Evolutionary conservation across 148 eudicot species (phyloP).

Genomic region (Chenopodium quinoa): DNA sequence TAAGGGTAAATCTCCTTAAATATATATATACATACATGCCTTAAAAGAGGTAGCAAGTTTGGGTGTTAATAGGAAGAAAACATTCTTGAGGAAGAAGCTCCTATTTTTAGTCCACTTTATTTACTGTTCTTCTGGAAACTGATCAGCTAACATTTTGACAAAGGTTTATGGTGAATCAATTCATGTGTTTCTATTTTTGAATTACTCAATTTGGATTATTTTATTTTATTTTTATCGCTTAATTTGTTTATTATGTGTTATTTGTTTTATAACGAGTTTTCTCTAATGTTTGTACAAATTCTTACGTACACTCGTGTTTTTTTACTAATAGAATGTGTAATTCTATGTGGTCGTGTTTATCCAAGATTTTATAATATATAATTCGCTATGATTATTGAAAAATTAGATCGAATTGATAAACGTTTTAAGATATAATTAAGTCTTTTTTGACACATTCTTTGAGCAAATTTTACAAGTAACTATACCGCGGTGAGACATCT

Average conservation of each 20-base stretch:
- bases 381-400: no score
- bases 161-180: not conserved
- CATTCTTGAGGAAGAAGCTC: constrained; percentile 25
- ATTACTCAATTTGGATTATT: constrained; percentile 1
- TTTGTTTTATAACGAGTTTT: not conserved
- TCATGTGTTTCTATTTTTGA: not conserved
- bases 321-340: no score
- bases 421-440: no score
- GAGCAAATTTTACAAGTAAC: not conserved
- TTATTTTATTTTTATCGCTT: not conserved
- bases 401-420: no score
- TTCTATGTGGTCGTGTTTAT: no score
- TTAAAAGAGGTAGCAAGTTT: constrained; percentile 14
- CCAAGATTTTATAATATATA: no score
- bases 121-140: constrained; percentile 11
- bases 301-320: no score
- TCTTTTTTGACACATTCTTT: not conserved
- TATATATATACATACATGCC: not conserved
- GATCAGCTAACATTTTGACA: constrained; percentile 36
- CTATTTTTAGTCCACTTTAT: constrained; percentile 5
- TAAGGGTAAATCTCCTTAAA: constrained; percentile 15
- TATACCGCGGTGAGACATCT: not conserved
- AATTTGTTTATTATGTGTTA: not conserved
- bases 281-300: no score
- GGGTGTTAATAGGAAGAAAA: not conserved